phyloP scores from a whole-genome alignment of 345 rosid species.

The Moricandia moricandioides region DNA sequence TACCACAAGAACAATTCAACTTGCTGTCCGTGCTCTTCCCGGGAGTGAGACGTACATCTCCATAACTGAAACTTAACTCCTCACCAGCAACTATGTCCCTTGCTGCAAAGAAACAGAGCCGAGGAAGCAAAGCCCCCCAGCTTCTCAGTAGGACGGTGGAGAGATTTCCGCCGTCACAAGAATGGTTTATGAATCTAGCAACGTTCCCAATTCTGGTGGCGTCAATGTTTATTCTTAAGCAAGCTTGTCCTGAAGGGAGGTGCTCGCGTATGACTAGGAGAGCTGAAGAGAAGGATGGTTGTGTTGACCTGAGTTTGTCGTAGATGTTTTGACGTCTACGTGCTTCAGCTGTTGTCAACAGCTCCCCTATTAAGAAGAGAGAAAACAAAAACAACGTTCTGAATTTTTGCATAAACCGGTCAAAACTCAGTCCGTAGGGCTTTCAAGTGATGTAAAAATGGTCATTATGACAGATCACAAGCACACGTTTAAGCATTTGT shows the following conservation, averaged over 20 bases:
- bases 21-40: constrained; percentile 39
- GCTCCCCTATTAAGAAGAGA: constrained; percentile 52
- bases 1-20: constrained; percentile 66
- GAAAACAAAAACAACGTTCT: neutral
- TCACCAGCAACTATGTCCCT: constrained; percentile 57
- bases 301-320: constrained; percentile 52
- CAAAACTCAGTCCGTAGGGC: neutral
- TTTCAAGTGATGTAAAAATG: constrained; percentile 1
- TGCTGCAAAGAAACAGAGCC: constrained; percentile 79
- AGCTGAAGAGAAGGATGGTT: constrained; percentile 52
- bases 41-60: constrained; percentile 44
- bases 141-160: constrained; percentile 57
- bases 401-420: neutral
- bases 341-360: constrained; percentile 70
- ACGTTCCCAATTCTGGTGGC: constrained; percentile 77
- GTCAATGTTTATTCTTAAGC: constrained; percentile 79
- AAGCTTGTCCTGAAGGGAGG: constrained; percentile 83
- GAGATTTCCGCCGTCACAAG: constrained; percentile 86
- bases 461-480: neutral
- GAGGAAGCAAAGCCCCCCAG: constrained; percentile 63
- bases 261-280: constrained; percentile 88
- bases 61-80: constrained; percentile 82
- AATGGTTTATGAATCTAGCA: constrained; percentile 83
- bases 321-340: constrained; percentile 59
- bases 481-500: neutral